Conservation (phyloP, 2,329 filamentous ascomycete genomes). For the Colletotrichum graminicola region DNA sequence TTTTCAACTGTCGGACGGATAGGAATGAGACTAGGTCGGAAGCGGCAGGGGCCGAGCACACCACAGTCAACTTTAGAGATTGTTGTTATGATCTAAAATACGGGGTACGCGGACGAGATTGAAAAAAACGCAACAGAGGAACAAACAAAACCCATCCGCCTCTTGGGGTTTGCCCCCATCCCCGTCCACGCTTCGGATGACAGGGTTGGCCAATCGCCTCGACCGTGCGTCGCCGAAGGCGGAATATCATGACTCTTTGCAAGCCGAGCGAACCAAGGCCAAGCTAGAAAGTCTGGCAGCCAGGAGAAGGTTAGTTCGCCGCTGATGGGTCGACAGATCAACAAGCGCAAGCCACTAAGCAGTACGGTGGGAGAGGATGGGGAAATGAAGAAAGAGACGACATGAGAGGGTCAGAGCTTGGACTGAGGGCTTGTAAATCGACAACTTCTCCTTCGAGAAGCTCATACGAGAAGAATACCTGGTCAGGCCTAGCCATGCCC, state of each 20-base stretch:
- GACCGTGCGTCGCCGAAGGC: not conserved
- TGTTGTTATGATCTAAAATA: not conserved
- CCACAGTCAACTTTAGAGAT: not conserved
- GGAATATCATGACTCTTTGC: not conserved
- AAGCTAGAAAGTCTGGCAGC: conserved; percentile 1
- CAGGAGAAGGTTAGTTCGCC: not conserved
- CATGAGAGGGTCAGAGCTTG: not conserved
- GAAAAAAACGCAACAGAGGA: not conserved
- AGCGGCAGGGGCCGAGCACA: not conserved
- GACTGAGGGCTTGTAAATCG: not conserved
- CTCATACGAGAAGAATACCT: not conserved
- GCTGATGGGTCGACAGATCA: not conserved
- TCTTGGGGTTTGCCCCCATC: too few relatives aligned
- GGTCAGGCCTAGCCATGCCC: conserved; percentile 7
- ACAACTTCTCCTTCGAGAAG: not conserved
- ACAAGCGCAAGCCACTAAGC: conserved; percentile 3
- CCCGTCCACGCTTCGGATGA: not conserved
- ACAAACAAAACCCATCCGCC: not conserved
- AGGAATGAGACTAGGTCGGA: not conserved
- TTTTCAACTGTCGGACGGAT: not conserved
- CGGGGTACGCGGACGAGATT: not conserved
- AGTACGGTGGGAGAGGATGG: not conserved
- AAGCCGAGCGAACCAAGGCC: not conserved
- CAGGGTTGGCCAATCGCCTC: not conserved
- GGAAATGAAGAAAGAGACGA: not conserved